Evolutionary conservation across 345 rosid species (phyloP).

Genomic region (Mercurialis annua): DNA sequence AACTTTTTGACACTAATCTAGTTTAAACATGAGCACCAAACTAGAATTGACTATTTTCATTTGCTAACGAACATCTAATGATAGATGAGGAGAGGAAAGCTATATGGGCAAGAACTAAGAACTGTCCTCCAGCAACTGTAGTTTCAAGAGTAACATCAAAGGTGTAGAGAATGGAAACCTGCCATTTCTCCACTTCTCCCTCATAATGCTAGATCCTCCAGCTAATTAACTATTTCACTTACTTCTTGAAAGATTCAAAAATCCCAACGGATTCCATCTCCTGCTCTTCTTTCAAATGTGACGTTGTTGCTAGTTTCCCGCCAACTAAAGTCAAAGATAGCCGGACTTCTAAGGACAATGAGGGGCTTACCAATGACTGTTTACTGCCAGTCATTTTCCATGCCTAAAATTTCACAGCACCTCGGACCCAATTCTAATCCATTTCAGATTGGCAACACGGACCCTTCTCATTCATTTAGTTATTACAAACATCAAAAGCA

Average conservation of each 20-base stretch:
- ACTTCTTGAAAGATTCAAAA: background rate
- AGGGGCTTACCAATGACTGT: background rate
- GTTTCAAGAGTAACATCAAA: slow-evolving; percentile 7
- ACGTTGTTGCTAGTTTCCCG: background rate
- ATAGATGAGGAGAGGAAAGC: background rate
- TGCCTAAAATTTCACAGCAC: background rate
- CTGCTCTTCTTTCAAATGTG: slow-evolving; percentile 1
- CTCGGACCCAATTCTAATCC: background rate
- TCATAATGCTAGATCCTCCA: slow-evolving; percentile 8
- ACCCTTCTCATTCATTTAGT: background rate
- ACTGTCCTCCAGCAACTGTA: slow-evolving; percentile 5
- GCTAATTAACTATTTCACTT: slow-evolving; percentile 9
- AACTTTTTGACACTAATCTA: background rate
- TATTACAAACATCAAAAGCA: background rate
- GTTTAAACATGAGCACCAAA: background rate
- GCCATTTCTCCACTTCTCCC: slow-evolving; percentile 6
- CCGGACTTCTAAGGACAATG: background rate
- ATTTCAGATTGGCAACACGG: background rate
- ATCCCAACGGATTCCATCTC: background rate
- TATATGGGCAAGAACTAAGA: slow-evolving; percentile 1
- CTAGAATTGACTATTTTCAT: slow-evolving; percentile 6
- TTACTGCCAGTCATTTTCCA: background rate
- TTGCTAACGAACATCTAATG: slow-evolving; percentile 1
- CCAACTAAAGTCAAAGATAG: slow-evolving; percentile 11
- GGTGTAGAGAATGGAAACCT: background rate